Percentiles rank a stretch among this genome's conserved stretches.
Conservation (phyloP, 2,329 filamentous ascomycete genomes). For the Fusarium papillatum region DNA sequence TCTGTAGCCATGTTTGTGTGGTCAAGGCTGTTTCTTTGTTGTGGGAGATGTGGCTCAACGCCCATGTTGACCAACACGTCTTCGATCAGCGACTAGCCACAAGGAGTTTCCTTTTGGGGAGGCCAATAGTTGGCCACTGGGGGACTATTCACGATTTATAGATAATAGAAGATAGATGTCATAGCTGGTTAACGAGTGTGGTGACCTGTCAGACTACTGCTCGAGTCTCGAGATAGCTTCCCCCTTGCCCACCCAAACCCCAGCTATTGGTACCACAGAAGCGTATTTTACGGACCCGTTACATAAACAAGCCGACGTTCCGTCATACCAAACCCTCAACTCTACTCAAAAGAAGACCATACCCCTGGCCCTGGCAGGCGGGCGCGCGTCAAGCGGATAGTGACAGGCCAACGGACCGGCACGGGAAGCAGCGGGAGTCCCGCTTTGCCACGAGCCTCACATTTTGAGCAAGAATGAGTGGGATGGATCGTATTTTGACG, state of each 20-base stretch:
- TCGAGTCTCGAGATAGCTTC: not conserved
- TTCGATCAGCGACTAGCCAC: not conserved
- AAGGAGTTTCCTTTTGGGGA: not conserved
- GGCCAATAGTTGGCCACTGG: not conserved
- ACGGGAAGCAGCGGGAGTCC: not conserved
- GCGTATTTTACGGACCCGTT: not conserved
- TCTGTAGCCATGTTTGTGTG: not conserved
- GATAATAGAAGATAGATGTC: not conserved
- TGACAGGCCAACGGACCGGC: not conserved
- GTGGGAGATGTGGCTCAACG: not conserved
- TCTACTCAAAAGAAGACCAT: not conserved
- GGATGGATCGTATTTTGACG: slow-evolving; percentile 12
- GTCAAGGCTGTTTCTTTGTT: not conserved
- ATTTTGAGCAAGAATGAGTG: slow-evolving; percentile 39
- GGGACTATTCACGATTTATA: not conserved
- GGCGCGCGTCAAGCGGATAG: not conserved
- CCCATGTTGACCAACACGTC: not conserved
- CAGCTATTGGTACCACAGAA: not conserved
- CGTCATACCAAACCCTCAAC: not conserved
- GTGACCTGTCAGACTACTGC: not conserved
- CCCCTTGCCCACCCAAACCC: not conserved
- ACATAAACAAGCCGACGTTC: not conserved
- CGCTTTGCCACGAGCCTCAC: not conserved
- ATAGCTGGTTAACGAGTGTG: not conserved
- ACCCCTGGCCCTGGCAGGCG: not conserved